Evolutionary conservation across 495 filamentous ascomycete species (phyloP), one percentile per base, ranked within the genome.

Genomic region (Talaromyces thailandensis): DNA sequence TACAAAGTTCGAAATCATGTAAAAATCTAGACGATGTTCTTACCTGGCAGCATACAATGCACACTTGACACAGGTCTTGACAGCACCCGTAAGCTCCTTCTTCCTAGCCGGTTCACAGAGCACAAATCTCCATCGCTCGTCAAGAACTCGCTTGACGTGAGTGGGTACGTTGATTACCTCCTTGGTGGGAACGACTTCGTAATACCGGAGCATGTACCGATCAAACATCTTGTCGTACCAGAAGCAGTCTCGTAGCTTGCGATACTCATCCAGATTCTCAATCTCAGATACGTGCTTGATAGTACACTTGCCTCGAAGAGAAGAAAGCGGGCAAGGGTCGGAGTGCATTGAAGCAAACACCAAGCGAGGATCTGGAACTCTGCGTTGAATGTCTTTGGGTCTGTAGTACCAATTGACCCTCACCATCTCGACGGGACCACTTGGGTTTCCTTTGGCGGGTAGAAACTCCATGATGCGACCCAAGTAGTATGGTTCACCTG

Each of bases 161-260:
- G 85, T 85, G 11, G 94, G 94, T 28, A 99, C 94, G 72, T 99
- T 99, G 75, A 98, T 92, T 60, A 99, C 93, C 70, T 91, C 86
- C 51, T 80, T 84, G 1, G 92, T 94, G 1, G 94, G 93, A 60
- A 99, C 93, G 32, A 96, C 90, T 63, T 98, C 95, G 79, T 98
- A 99, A 72, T 91, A 89, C 50, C 96, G 93, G 67, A 96, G 92
- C 56, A 98, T 98, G 76, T 97, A 99, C 21, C 94, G 87, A 76
- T 99, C 94, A 73, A 93, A 98, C 75, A 98, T 85, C 71, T 96
- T 95, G 68, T 96, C 93, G 71, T 90, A 99, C 89, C 91, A 99
- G 70, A 99, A 99, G 64, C 81, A 84, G 72, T 99, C 89, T 63
- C 87, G 86, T 24, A 74, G 76, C 71, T 89, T 92, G 67, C 93